These are phyloP conservation scores for Trypanosoma brucei DNA, from an alignment of 208 protist species.

Conservation along the genomic window DNA sequence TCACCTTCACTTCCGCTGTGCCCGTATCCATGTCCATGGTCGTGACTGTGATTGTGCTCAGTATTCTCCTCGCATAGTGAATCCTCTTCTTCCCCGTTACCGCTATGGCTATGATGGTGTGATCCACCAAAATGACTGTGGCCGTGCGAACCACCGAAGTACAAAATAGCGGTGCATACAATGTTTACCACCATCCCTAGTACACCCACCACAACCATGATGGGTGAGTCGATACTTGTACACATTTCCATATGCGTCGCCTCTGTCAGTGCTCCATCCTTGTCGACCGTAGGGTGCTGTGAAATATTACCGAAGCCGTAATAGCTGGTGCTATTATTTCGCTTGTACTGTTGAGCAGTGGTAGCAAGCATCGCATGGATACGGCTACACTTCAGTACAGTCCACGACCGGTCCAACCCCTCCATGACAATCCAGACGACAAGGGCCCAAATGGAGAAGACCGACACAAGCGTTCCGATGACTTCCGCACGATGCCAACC, in stretches of 20 bases:
- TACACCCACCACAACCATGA: slow-evolving; percentile 81
- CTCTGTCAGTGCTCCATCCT: slow-evolving; percentile 27
- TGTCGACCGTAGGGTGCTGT: no score
- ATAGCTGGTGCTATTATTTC: neutral
- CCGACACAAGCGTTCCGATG: slow-evolving; percentile 82
- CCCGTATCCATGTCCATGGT: slow-evolving; percentile 37
- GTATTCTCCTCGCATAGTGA: no score
- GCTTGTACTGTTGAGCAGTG: no score
- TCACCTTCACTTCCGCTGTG: neutral
- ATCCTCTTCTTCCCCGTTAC: slow-evolving; percentile 2
- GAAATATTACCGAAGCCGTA: neutral
- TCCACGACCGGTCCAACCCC: slow-evolving; percentile 53
- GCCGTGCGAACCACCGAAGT: slow-evolving; percentile 78
- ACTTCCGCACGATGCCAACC: slow-evolving; percentile 90
- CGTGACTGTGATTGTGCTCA: slow-evolving; percentile 24
- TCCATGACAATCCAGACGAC: slow-evolving; percentile 81
- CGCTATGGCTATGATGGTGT: slow-evolving; percentile 50
- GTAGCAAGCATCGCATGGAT: slow-evolving; percentile 23
- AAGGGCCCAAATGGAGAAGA: slow-evolving; percentile 88
- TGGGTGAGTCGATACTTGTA: slow-evolving; percentile 42
- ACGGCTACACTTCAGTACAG: slow-evolving; percentile 56
- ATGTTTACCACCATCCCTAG: slow-evolving; percentile 87
- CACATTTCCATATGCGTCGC: slow-evolving; percentile 25
- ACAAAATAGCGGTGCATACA: slow-evolving; percentile 73
- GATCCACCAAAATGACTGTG: slow-evolving; percentile 38